Conservation (phyloP, 1,139 yeast genomes). For the Taphrina betulina region DNA sequence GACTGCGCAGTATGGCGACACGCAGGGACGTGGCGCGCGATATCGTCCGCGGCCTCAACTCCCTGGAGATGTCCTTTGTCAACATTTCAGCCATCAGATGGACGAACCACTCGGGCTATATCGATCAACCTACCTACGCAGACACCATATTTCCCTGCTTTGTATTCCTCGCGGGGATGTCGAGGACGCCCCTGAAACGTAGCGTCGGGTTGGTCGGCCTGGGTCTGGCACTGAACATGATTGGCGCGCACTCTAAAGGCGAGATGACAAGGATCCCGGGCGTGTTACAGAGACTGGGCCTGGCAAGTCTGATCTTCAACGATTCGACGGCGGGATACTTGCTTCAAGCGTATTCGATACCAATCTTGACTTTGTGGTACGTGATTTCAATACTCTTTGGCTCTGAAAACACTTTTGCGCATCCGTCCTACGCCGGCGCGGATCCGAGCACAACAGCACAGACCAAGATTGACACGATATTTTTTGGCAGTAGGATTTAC, state of each 20-base stretch:
- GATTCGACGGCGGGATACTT: not conserved
- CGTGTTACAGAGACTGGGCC: conserved; percentile 14
- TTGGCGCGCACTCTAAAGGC: conserved; percentile 2
- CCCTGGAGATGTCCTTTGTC: conserved; percentile 13
- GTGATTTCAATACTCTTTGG: not conserved
- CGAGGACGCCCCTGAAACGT: not conserved
- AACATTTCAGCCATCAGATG: conserved; percentile 1
- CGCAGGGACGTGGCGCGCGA: conserved; percentile 9
- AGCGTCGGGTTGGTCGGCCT: conserved; percentile 13
- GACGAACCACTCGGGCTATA: conserved; percentile 8
- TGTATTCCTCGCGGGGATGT: conserved; percentile 17
- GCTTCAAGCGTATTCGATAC: not conserved
- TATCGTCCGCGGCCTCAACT: conserved; percentile 6
- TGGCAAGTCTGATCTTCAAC: conserved; percentile 1
- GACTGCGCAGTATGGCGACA: not conserved
- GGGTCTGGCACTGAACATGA: conserved; percentile 9
- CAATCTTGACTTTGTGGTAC: conserved; percentile 6
- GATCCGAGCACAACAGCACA: conserved; percentile 3
- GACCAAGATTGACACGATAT: not conserved
- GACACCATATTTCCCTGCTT: conserved; percentile 18
- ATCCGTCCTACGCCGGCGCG: not conserved
- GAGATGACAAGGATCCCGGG: conserved; percentile 7
- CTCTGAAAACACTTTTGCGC: conserved; percentile 1
- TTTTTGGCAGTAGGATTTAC: not conserved
- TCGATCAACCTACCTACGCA: conserved; percentile 17